Evolutionary conservation across 306 rosid genomes (phyloP).

Genomic region (Ziziphus jujuba): DNA sequence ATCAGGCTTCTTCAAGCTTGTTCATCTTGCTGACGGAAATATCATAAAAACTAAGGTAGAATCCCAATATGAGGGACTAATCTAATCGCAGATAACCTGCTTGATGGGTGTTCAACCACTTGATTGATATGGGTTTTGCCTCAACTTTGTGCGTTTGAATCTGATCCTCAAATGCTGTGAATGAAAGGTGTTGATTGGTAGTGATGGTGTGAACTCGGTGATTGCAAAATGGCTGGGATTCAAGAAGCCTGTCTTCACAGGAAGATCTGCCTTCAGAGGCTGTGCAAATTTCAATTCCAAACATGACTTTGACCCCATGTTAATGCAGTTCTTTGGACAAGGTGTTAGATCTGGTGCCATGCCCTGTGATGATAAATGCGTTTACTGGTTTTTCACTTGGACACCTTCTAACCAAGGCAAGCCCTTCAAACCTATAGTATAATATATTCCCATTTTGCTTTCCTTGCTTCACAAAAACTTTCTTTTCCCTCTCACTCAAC

Average conservation of each 20-base stretch:
- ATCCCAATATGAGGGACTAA: too few species aligned
- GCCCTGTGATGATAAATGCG: constrained; percentile 42
- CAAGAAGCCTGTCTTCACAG: background rate
- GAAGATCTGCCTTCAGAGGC: constrained; percentile 50
- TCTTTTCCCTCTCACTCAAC: background rate
- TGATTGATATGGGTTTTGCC: too few species aligned
- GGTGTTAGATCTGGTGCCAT: constrained; percentile 53
- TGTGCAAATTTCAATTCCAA: constrained; percentile 7
- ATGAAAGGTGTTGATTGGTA: constrained; percentile 16
- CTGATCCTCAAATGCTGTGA: too few species aligned
- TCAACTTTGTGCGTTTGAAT: too few species aligned
- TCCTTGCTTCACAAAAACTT: too few species aligned
- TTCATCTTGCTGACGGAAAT: constrained; percentile 64
- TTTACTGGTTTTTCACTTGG: constrained; percentile 71
- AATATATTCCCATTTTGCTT: background rate
- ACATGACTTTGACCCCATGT: constrained; percentile 39
- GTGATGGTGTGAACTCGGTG: constrained; percentile 30
- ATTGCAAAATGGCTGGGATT: constrained; percentile 23
- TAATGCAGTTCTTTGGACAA: constrained; percentile 44
- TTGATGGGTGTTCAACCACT: background rate
- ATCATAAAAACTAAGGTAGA: constrained; percentile 52
- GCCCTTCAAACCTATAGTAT: background rate
- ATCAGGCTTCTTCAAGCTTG: constrained; percentile 38
- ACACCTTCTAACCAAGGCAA: constrained; percentile 56
- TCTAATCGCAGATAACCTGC: too few species aligned